phyloP scores from a whole-genome alignment of 768 basidiomycete species.

The Hydnum rufescens region DNA sequence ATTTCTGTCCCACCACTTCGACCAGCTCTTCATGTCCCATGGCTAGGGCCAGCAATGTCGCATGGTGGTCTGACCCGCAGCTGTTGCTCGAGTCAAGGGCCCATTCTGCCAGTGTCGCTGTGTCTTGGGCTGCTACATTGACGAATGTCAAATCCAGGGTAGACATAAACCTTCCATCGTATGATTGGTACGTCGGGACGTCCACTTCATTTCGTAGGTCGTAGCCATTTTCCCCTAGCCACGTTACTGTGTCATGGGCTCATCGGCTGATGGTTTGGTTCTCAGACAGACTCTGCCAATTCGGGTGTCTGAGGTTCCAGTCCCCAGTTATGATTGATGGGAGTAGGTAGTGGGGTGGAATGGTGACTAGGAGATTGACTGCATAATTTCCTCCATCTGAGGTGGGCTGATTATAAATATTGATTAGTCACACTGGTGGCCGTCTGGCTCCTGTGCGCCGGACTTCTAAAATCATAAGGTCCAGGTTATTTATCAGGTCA shows the following conservation, averaged over 20 bases:
- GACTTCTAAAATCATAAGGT: constrained; percentile 4
- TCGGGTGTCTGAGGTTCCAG: constrained; percentile 7
- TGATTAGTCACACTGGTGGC: background rate
- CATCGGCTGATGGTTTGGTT: background rate
- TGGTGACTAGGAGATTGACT: background rate
- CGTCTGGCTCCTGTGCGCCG: background rate
- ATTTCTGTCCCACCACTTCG: background rate
- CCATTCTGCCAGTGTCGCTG: constrained; percentile 2
- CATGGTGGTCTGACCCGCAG: constrained; percentile 4
- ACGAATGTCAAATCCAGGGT: constrained; percentile 6
- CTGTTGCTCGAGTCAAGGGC: constrained; percentile 1
- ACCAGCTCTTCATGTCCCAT: background rate
- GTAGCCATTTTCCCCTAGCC: constrained; percentile 2
- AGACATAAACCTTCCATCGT: constrained; percentile 1
- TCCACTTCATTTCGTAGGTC: constrained; percentile 4
- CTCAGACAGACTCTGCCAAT: background rate
- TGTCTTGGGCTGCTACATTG: constrained; percentile 1
- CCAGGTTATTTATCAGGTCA: constrained; percentile 4
- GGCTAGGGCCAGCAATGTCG: background rate
- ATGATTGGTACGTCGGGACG: constrained; percentile 1
- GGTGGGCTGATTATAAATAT: constrained; percentile 5
- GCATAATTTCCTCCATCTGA: background rate
- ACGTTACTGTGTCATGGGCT: background rate
- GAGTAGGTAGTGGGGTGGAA: background rate
- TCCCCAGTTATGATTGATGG: constrained; percentile 6